Conservation (phyloP, 805 yeast genomes). For the Starmerella bombicola region DNA sequence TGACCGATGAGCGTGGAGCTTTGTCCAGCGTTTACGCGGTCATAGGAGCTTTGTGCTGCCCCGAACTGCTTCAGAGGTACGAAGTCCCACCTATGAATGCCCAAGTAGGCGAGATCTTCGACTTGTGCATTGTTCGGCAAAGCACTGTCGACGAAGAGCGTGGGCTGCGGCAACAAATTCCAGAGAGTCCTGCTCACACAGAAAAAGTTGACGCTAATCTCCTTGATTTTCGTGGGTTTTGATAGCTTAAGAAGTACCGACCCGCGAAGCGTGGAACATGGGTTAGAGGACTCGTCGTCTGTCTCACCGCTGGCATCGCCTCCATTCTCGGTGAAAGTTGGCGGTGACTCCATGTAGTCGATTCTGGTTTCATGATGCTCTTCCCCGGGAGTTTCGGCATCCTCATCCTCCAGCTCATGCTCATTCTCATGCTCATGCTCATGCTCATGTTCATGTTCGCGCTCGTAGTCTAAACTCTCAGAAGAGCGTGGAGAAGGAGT, state of each 20-base stretch:
- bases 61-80: constrained; percentile 24
- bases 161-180: constrained; percentile 53
- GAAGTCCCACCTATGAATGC: constrained; percentile 29
- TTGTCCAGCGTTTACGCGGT: constrained; percentile 15
- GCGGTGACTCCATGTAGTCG: neutral
- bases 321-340: neutral
- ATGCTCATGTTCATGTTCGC: too few relatives aligned
- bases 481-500: too few relatives aligned
- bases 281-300: neutral
- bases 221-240: constrained; percentile 60
- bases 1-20: constrained; percentile 24
- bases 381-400: neutral
- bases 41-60: constrained; percentile 14
- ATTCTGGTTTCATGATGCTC: too few relatives aligned
- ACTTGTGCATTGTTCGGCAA: constrained; percentile 25
- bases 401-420: neutral
- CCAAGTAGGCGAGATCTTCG: constrained; percentile 26
- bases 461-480: too few relatives aligned
- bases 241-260: constrained; percentile 55
- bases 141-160: constrained; percentile 22
- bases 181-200: constrained; percentile 73
- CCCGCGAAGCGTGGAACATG: constrained; percentile 55
- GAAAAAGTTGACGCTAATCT: constrained; percentile 47
- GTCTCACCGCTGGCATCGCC: neutral
- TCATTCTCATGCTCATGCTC: too few relatives aligned